Conservation (phyloP, 768 basidiomycete species). For the Serpula lacrymans region DNA sequence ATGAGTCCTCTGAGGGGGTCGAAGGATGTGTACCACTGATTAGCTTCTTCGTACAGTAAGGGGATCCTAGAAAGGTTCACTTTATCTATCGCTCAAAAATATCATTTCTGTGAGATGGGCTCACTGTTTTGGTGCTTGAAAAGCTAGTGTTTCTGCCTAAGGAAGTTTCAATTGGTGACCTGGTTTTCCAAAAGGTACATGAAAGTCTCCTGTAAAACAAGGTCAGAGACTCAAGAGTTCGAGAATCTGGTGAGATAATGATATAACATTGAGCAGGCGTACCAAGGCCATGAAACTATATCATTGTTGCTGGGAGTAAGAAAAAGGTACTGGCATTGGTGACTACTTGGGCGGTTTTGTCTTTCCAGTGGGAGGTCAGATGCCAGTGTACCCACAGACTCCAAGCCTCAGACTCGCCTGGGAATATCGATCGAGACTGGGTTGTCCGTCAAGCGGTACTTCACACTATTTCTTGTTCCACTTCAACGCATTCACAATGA, state of each 20-base stretch:
- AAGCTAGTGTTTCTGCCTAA: constrained; percentile 79
- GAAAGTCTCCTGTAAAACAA: constrained; percentile 70
- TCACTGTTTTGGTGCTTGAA: constrained; percentile 77
- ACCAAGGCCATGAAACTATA: constrained; percentile 86
- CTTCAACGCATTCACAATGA: too few species aligned
- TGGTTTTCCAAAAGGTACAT: constrained; percentile 70
- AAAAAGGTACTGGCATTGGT: constrained; percentile 54
- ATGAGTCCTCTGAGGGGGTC: constrained; percentile 55
- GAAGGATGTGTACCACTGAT: constrained; percentile 86
- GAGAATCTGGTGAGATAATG: too few species aligned
- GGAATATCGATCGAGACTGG: too few species aligned
- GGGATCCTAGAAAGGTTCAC: constrained; percentile 53
- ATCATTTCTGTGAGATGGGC: too few species aligned
- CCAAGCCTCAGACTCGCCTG: too few species aligned
- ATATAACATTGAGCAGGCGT: too few species aligned
- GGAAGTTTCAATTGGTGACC: constrained; percentile 77
- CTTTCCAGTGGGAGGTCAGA: too few species aligned
- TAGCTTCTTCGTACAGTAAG: constrained; percentile 73
- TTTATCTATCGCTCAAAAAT: neutral
- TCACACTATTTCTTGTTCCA: too few species aligned
- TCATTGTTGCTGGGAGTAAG: constrained; percentile 79
- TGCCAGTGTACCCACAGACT: too few species aligned
- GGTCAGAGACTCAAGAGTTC: too few species aligned
- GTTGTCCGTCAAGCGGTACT: too few species aligned
- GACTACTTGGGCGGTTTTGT: constrained; percentile 41